Conservation (phyloP, 148 eudicot species). For the Rhododendron kiyosumense region DNA sequence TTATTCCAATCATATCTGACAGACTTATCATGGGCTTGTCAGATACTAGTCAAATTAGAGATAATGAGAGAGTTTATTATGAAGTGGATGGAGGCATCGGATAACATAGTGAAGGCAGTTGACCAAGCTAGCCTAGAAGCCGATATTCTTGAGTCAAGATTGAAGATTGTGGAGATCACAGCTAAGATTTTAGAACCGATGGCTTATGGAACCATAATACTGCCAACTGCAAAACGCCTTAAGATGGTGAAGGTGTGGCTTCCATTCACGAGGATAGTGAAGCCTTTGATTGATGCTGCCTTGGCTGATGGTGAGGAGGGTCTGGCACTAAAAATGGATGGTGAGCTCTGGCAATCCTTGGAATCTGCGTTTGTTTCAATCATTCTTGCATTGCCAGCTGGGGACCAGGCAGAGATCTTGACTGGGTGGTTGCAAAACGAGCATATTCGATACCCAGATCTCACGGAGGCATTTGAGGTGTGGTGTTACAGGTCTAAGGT, state of each 20-base stretch:
- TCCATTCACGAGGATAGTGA: conserved; percentile 53
- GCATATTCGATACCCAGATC: conserved; percentile 71
- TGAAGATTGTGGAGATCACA: conserved; percentile 66
- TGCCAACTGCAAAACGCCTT: conserved; percentile 60
- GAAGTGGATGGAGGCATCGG: conserved; percentile 60
- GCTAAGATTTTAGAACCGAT: conserved; percentile 71
- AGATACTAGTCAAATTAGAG: conserved; percentile 60
- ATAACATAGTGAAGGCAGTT: conserved; percentile 24
- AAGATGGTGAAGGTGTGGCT: conserved; percentile 79
- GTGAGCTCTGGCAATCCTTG: conserved; percentile 73
- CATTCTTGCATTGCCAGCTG: conserved; percentile 73
- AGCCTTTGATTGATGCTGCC: conserved; percentile 41
- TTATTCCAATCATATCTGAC: conserved; percentile 35
- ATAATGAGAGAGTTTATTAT: conserved; percentile 50
- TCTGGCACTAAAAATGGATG: conserved; percentile 37
- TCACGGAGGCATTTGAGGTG: conserved; percentile 84
- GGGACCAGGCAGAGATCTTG: conserved; percentile 70
- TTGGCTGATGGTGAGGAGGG: conserved; percentile 34
- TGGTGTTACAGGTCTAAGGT: conserved; percentile 95
- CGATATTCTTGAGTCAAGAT: conserved; percentile 34
- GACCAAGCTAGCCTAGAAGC: conserved; percentile 18
- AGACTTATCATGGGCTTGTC: conserved; percentile 81
- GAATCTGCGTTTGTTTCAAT: conserved; percentile 78
- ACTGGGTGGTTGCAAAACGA: conserved; percentile 64
- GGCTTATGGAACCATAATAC: conserved; percentile 62